Base-by-base conservation (phyloP, 805 yeast species). In the Clavispora vitiphila region DNA sequence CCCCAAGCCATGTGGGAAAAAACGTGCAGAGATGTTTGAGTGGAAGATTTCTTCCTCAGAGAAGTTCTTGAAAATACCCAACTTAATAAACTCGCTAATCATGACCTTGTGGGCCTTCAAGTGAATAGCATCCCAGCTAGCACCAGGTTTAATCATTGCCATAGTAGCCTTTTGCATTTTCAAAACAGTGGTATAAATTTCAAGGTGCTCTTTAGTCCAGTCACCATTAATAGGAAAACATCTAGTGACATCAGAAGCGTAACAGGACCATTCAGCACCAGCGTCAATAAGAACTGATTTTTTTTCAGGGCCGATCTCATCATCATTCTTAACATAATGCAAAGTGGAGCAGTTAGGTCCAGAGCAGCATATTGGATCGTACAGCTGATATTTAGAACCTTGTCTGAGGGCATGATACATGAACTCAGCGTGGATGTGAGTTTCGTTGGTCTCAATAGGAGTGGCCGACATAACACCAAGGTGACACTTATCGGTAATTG, bases 1-100 rank as follows among this genome's bases (percentile, higher is more conserved):
- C 11, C 99, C 99, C 43, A 93, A 69, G 0, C 99, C 99, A 58
- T 93, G 99, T 2, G 99, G 99, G 62, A 81, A 87, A 65, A 91
- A 91, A 18, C 84, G 77, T 5, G 81, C 83, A 3, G 95, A 78
- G 5, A 83, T 78, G 43, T 81, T 75, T 38, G 95, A 76, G 1
- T 77, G 74, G 46, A 78, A 80, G 25, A 91, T 79, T 49, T 88
- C 93, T 16, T 81, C 76, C 14, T 68, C 79, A 4, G 77, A 58
- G 44, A 53, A 72, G 21, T 61, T 53, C 43, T 75, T 75, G 68
- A 91, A 87, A 29, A 91, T 76, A 0, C 97, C 97, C 29, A 93
- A 66, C 45, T 76, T 64, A 43, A 84, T 58, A 52, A 91, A 83
- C 46, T 78, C 81, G 34, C 77, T 75, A 53, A 90, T 82, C 56